Conservation (phyloP, 768 basidiomycete species). For the Sarcomyxa edulis region DNA sequence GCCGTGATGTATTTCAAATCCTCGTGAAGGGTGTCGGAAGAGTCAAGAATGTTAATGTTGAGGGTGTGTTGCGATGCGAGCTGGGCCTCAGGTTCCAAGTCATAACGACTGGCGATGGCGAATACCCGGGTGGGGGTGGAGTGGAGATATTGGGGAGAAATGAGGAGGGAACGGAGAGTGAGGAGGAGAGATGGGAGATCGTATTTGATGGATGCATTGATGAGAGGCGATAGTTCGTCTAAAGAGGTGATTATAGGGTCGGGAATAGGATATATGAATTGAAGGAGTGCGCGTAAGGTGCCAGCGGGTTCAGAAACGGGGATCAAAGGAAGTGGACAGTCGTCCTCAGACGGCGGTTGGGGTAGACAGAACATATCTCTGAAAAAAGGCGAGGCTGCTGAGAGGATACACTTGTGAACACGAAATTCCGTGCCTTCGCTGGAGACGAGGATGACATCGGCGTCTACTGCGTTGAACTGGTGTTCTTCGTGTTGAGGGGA, state of each 20-base stretch:
- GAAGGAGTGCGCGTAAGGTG: slow-evolving; percentile 45
- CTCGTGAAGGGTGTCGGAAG: slow-evolving; percentile 51
- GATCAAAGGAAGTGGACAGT: slow-evolving; percentile 36
- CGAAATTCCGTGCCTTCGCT: slow-evolving; percentile 41
- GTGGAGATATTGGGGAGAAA: slow-evolving; percentile 43
- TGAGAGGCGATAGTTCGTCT: slow-evolving; percentile 45
- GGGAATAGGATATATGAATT: slow-evolving; percentile 57
- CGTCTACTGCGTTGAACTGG: slow-evolving; percentile 39
- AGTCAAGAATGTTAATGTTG: slow-evolving; percentile 43
- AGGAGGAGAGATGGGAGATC: slow-evolving; percentile 45
- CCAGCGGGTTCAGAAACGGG: slow-evolving; percentile 47
- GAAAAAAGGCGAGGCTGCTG: slow-evolving; percentile 65
- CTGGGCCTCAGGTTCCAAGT: slow-evolving; percentile 57
- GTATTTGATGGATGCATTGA: slow-evolving; percentile 59
- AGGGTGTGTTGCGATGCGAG: slow-evolving; percentile 59
- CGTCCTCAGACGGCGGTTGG: slow-evolving; percentile 29
- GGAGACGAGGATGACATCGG: slow-evolving; percentile 51
- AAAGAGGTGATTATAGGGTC: slow-evolving; percentile 47
- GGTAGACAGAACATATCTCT: slow-evolving; percentile 63
- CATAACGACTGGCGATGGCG: slow-evolving; percentile 63
- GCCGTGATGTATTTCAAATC: slow-evolving; percentile 65
- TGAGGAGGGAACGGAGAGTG: slow-evolving; percentile 45
- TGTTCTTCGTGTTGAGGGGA: slow-evolving; percentile 12
- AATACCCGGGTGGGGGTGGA: slow-evolving; percentile 57
- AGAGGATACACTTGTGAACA: slow-evolving; percentile 58